Conservation (phyloP, 805 yeast species). For the Candida ipomoeae region DNA sequence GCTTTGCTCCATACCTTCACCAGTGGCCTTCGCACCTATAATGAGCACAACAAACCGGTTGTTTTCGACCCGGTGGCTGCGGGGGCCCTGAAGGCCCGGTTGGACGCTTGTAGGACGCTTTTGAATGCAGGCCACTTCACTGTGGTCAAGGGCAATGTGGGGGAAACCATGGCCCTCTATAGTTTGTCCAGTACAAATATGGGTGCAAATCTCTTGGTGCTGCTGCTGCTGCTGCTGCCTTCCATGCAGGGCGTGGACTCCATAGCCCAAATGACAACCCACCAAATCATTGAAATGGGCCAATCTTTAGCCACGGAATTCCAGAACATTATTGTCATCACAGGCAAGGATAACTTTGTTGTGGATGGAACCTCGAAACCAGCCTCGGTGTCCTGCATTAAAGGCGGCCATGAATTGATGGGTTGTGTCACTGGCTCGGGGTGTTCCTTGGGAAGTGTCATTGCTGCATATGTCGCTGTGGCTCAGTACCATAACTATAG, state of each 20-base stretch:
- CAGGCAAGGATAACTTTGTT: constrained; percentile 48
- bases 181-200: constrained; percentile 16
- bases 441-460: constrained; percentile 72
- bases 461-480: constrained; percentile 51
- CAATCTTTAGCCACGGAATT: constrained; percentile 37
- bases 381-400: constrained; percentile 20
- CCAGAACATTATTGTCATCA: constrained; percentile 62
- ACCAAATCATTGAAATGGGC: constrained; percentile 28
- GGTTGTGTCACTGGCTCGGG: constrained; percentile 77
- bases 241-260: constrained; percentile 76
- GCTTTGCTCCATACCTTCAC: constrained; percentile 39
- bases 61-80: constrained; percentile 92
- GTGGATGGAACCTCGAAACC: constrained; percentile 9
- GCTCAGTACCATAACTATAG: constrained; percentile 18
- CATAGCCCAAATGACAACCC: constrained; percentile 13
- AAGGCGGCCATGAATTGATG: constrained; percentile 63
- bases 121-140: constrained; percentile 54
- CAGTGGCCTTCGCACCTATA: constrained; percentile 57
- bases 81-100: constrained; percentile 69
- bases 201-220: background rate
- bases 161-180: constrained; percentile 70
- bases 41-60: constrained; percentile 52
- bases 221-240: background rate
- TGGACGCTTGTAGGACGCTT: constrained; percentile 42
- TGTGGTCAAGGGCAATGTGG: constrained; percentile 80